These are phyloP conservation scores for Zoysia pacifica DNA, from an alignment of 176 grass and related monocot species.

Conservation along the genomic window DNA sequence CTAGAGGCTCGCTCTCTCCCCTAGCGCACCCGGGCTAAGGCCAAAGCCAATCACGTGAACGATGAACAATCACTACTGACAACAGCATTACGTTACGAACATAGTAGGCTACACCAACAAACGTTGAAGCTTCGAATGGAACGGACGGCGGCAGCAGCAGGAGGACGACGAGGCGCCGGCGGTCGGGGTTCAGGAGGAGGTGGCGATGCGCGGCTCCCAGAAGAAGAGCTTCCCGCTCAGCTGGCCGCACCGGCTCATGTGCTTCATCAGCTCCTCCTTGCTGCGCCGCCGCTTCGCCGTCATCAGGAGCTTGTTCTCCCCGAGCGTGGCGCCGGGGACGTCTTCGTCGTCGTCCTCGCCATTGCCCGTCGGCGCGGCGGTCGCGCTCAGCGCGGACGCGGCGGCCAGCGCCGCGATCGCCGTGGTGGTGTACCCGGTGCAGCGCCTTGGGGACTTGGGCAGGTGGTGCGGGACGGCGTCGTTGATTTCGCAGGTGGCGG, in stretches of 20 bases:
- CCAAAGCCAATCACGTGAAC: conserved; percentile 34
- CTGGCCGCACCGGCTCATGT: conserved; percentile 77
- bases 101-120: conserved; percentile 25
- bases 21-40: conserved; percentile 16
- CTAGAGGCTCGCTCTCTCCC: not conserved
- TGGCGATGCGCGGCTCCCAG: conserved; percentile 75
- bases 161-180: not conserved
- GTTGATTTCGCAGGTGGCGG: not conserved
- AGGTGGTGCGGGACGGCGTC: not conserved
- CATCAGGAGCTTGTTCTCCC: conserved; percentile 79
- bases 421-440: conserved; percentile 31
- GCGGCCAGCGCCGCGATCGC: conserved; percentile 21
- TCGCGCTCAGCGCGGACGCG: conserved; percentile 32
- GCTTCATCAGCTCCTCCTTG: conserved; percentile 68
- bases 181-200: conserved; percentile 48
- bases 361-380: conserved; percentile 13
- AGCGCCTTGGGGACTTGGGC: not conserved
- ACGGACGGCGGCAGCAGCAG: conserved; percentile 3
- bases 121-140: conserved; percentile 3
- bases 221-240: conserved; percentile 67
- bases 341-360: conserved; percentile 1
- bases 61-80: conserved; percentile 38
- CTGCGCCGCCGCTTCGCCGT: conserved; percentile 58
- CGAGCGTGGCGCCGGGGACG: conserved; percentile 42
- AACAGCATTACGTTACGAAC: conserved; percentile 42